Evolutionary conservation across 1,139 yeast genomes (phyloP), one percentile per base, ranked within the genome.

Genomic region (Yamadazyma sp.): DNA sequence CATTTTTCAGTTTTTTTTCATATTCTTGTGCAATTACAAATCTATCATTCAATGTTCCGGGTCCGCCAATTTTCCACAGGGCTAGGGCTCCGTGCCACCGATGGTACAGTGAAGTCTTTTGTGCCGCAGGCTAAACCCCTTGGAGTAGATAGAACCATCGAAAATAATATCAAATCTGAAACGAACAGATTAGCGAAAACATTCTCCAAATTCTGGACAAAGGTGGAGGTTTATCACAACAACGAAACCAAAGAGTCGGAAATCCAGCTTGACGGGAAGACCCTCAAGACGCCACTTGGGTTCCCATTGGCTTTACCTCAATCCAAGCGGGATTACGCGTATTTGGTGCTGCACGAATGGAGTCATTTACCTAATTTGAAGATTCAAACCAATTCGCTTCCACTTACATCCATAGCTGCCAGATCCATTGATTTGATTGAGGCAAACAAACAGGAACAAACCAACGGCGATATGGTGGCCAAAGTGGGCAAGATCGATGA

Each of bases 311-410:
- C 78, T 2, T 64, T 94, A 14, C 95, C 96, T 1, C 56, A 61
- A 25, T 48, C 65, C 14, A 84, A 86, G 56, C 66, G 73, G 33
- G 62, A 77, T 17, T 67, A 92, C 48, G 96, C 97, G 0, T 73
- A 81, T 50, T 64, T 91, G 55, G 69, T 94, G 31, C 81, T 81
- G 32, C 89, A 88, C 55, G 99, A 92, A 64, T 94, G 98, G 98
- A 74, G 81, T 39, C 76, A 77, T 37, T 66, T 92, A 43, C 80
- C 95, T 1, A 75, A 77, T 41, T 71, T 84, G 47, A 79, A 84
- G 47, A 78, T 91, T 52, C 87, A 86, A 58, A 84, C 92, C 24
- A 86, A 85, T 56, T 70, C 87, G 17, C 72, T 92, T 37, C 98
- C 98, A 2, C 66, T 92, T 44, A 92, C 98, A 0, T 87, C 96